These are phyloP conservation scores for Neurospora sublineolata DNA, from an alignment of 495 filamentous ascomycete species.

Conservation along the genomic window DNA sequence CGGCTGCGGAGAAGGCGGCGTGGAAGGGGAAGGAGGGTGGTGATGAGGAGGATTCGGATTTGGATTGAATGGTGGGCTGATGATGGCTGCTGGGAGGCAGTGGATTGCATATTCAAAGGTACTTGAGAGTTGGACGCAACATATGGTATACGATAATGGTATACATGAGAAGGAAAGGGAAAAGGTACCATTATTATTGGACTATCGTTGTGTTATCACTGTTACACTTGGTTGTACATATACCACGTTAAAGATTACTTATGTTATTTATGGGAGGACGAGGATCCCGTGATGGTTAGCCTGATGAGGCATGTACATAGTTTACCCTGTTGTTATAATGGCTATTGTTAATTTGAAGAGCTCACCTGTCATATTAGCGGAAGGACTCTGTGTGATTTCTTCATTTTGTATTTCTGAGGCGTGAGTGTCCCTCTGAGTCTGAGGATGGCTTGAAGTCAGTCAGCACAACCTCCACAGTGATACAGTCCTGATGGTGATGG, in stretches of 20 bases:
- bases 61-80: slow-evolving; percentile 13
- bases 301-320: neutral
- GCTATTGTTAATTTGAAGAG: neutral
- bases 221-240: neutral
- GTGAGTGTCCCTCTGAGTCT: neutral
- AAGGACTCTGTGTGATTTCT: neutral
- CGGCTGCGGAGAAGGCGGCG: slow-evolving; percentile 47
- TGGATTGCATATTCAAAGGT: neutral
- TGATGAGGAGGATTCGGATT: slow-evolving; percentile 22
- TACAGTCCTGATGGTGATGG: neutral
- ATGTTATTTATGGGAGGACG: neutral
- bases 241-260: neutral
- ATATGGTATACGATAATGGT: neutral
- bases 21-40: slow-evolving; percentile 31
- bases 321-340: neutral
- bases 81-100: neutral
- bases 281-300: neutral
- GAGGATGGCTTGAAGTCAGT: neutral
- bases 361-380: neutral
- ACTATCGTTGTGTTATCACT: neutral
- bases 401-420: neutral
- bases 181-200: neutral
- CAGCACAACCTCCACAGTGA: neutral
- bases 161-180: neutral
- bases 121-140: neutral